Base-by-base conservation (phyloP, 108 stramenopile genomes). In the Poteriospumella lacustris region DNA sequence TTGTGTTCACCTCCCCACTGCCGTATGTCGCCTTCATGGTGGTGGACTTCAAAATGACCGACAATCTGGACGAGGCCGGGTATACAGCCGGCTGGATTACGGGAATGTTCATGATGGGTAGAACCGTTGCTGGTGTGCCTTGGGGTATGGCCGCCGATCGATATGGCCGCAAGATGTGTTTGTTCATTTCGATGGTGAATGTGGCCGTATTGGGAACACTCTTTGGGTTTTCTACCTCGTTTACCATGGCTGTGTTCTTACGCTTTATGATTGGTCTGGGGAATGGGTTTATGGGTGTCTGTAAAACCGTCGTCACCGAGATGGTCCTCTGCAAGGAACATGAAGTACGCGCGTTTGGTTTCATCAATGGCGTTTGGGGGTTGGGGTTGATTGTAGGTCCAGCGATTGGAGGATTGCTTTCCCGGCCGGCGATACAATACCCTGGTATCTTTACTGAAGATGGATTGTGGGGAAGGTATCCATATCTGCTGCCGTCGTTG, bases 21-120 rank as follows among this genome's bases (percentile, higher is more conserved):
- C 60, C 60, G 3, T 64, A 64, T 64, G 60, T 64, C 9, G 60
- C 60, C 31, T 64, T 64, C 36, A 64, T 64, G 60, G 36, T 64
- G 3, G 29, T 64, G 36, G 60, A 64, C 31, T 64, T 64, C 24
- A 3, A 64, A 12, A 64, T 64, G 60, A 64, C 12, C 36, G 12
- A 3, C 3, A 34, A 64, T 64, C 9, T 64, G 31, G 60, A 64
- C 31, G 5, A 5, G 36, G 60, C 60, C 36, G 60, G 60, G 3
- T 64, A 64, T 64, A 31, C 33, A 3, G 60, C 60, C 33, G 60
- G 60, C 9, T 64, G 60, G 60, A 64, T 64, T 34, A 64, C 60
- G 9, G 60, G 60, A 12, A 64, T 19, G 15, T 64, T 64, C 60
- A 64, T 64, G 60, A 19, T 64, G 9, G 60, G 60, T 5, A 3